Conservation (phyloP, 1,139 yeast genomes). For the Wickerhamomyces sp. region DNA sequence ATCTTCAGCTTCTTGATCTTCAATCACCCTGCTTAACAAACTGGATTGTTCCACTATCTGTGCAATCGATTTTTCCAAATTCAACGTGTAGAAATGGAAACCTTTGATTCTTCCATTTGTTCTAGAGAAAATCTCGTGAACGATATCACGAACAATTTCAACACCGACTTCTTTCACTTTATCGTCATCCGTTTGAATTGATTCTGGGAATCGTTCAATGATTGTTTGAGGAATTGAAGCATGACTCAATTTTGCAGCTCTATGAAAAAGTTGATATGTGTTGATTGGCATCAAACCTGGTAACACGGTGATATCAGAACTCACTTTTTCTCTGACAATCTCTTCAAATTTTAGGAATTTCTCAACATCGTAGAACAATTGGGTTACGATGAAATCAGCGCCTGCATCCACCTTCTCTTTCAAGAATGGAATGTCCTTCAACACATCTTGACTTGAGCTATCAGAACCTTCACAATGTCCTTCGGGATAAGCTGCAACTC, state of each 20-base stretch:
- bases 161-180: slow-evolving; percentile 83
- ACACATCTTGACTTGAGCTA: slow-evolving; percentile 52
- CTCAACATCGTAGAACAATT: slow-evolving; percentile 67
- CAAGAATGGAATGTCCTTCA: slow-evolving; percentile 65
- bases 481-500: slow-evolving; percentile 95
- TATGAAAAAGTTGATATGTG: slow-evolving; percentile 75
- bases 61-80: slow-evolving; percentile 87
- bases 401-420: slow-evolving; percentile 89
- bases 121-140: slow-evolving; percentile 46
- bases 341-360: slow-evolving; percentile 50
- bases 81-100: slow-evolving; percentile 85
- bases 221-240: slow-evolving; percentile 70
- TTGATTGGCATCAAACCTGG: slow-evolving; percentile 98
- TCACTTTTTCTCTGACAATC: slow-evolving; percentile 31
- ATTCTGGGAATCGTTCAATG: slow-evolving; percentile 46
- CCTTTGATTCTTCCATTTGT: slow-evolving; percentile 63
- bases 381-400: slow-evolving; percentile 90
- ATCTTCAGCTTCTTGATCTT: slow-evolving; percentile 25
- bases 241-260: slow-evolving; percentile 88
- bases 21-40: slow-evolving; percentile 36
- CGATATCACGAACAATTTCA: slow-evolving; percentile 58
- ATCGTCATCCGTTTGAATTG: slow-evolving; percentile 69
- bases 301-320: slow-evolving; percentile 52
- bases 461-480: slow-evolving; percentile 90
- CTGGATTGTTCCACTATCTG: slow-evolving; percentile 64